Base-by-base conservation (phyloP, 805 yeast species). In the Wickerhamomyces queroliae region DNA sequence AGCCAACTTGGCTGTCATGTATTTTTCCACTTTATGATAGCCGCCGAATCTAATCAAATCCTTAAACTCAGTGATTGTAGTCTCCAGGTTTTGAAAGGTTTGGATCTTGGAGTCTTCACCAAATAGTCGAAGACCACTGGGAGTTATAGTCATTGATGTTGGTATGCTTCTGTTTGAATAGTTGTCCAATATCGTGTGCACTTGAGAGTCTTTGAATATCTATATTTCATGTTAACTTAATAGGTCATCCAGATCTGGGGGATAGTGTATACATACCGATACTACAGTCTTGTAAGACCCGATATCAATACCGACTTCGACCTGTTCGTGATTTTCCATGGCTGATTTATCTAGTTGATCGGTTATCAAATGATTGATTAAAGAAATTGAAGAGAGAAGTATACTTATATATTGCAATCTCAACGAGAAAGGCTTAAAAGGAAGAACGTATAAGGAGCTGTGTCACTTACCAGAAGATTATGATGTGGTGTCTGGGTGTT, bases 101-200 rank as follows among this genome's bases (percentile, higher is more conserved):
- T 84, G 89, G 50, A 80, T 79, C 70, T 81, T 82, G 48, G 86
- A 93, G 28, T 78, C 53, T 67, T 84, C 95, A 51, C 95, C 95
- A 48, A 84, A 76, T 55, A 72, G 74, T 64, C 95, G 78, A 80
- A 47, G 55, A 52, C 47, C 91, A 90, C 51, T 83, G 84, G 18
- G 88, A 90, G 46, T 19, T n/a, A 30, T 18, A 12, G 33, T 30
- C 3, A 85, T 80, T 46, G 78, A 62, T 19, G 73, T 12, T 41
- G 95, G 95, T 30, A 93, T 84, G 46, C 85, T 58, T 59, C 95
- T 77, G 75, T 85, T 84, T 38, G 90, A 83, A 31, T 85, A 93
- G 66, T 84, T 93, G 63, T 84, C 85, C 66, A 83, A 90, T 53
- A n/a, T n/a, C n/a, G n/a, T n/a, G n/a, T n/a, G n/a, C n/a, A n/a